Conservation (phyloP, 208 protist genomes). For the Trypanosoma cruzi region DNA sequence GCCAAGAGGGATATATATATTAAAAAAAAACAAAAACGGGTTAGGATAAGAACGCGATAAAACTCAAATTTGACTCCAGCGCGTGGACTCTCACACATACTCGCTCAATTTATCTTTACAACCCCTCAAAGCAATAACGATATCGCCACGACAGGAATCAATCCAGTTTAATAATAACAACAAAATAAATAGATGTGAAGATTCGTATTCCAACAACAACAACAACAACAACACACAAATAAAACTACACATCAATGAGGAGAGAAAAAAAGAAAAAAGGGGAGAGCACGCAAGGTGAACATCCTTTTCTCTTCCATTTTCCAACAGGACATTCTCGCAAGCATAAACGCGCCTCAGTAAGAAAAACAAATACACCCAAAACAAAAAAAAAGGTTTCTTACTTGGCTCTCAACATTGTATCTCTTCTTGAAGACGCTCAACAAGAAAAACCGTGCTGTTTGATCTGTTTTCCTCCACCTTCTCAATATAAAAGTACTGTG, state of each 20-base stretch:
- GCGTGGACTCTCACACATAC: not conserved
- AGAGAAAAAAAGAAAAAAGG: slow-evolving; percentile 10
- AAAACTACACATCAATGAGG: not conserved
- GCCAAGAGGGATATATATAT: not conserved
- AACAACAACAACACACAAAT: not conserved
- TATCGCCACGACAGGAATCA: not conserved
- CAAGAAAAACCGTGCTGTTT: slow-evolving; percentile 26
- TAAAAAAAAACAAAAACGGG: not conserved
- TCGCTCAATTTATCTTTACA: not conserved
- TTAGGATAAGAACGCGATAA: not conserved
- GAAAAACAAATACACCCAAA: slow-evolving; percentile 1
- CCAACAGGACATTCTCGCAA: not conserved
- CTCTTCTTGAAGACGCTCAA: slow-evolving; percentile 34
- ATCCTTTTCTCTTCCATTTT: slow-evolving; percentile 7
- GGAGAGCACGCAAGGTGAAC: not conserved
- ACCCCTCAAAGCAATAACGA: slow-evolving; percentile 18
- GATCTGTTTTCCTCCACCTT: slow-evolving; percentile 21
- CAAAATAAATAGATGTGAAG: not conserved
- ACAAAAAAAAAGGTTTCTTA: not conserved
- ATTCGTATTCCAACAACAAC: not conserved
- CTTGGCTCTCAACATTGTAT: not conserved
- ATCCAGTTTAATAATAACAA: slow-evolving; percentile 2
- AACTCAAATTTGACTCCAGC: not conserved
- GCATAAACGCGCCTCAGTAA: not conserved
- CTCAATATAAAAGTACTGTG: slow-evolving; percentile 73